A percentile compares a stretch with the other conserved stretches of the same genome.
These are phyloP conservation scores for Moelleriella libera DNA, from an alignment of 2,329 filamentous ascomycete species.

Conservation along the genomic window DNA sequence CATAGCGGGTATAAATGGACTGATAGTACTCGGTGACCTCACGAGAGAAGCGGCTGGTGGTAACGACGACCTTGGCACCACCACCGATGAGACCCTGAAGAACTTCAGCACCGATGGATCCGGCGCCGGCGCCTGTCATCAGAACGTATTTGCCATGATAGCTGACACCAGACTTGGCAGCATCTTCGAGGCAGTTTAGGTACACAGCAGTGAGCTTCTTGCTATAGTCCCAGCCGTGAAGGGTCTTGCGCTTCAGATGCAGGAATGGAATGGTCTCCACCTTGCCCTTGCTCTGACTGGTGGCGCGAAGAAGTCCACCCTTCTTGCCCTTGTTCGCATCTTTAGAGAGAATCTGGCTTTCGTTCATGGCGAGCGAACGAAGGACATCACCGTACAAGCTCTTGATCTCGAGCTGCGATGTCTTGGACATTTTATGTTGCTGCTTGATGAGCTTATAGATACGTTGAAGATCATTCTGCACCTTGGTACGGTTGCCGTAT, in stretches of 20 bases:
- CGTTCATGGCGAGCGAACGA: constrained; percentile 91
- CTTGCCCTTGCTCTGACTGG: constrained; percentile 64
- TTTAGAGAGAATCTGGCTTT: constrained; percentile 88
- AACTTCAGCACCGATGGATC: constrained; percentile 94
- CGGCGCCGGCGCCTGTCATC: constrained; percentile 96
- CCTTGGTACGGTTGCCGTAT: constrained; percentile 95
- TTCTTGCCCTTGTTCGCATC: constrained; percentile 60
- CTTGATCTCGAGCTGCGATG: constrained; percentile 93
- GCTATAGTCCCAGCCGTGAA: constrained; percentile 97
- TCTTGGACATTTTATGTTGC: constrained; percentile 94
- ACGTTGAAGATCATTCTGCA: constrained; percentile 85
- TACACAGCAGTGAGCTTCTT: constrained; percentile 94
- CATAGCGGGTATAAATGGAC: constrained; percentile 91
- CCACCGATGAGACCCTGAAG: constrained; percentile 91
- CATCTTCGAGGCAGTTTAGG: constrained; percentile 79
- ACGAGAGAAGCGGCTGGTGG: constrained; percentile 89
- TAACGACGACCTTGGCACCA: constrained; percentile 92
- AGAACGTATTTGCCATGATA: constrained; percentile 92
- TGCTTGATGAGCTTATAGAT: constrained; percentile 98
- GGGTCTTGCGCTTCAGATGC: constrained; percentile 85
- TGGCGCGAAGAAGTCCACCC: constrained; percentile 28
- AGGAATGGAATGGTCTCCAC: constrained; percentile 96
- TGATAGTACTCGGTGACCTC: constrained; percentile 99
- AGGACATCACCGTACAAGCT: constrained; percentile 86
- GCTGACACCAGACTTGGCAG: constrained; percentile 73